Evolutionary conservation across 306 rosid genomes (phyloP).

Genomic region (Cyamopsis tetragonoloba): DNA sequence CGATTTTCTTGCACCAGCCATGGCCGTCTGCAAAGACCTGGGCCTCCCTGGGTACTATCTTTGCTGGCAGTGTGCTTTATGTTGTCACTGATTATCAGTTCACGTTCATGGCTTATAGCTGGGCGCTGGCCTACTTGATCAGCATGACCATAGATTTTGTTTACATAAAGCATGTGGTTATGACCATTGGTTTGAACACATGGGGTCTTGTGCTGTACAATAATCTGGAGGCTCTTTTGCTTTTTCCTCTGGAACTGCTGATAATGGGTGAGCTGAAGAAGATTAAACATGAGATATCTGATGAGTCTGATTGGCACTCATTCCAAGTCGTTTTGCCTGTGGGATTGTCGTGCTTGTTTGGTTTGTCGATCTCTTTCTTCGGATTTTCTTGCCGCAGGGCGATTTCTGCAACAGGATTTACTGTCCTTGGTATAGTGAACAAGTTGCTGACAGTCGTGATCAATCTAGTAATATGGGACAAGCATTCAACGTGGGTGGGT

Average conservation of each 20-base stretch:
- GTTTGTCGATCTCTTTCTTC: constrained; percentile 76
- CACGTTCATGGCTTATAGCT: constrained; percentile 69
- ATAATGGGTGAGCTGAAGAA: constrained; percentile 79
- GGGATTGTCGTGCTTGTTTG: constrained; percentile 70
- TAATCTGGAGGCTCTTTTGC: constrained; percentile 74
- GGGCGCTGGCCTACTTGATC: constrained; percentile 74
- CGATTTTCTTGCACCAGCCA: constrained; percentile 68
- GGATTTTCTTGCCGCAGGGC: constrained; percentile 89
- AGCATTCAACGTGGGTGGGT: constrained; percentile 77
- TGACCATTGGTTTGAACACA: constrained; percentile 74
- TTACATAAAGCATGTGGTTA: constrained; percentile 80
- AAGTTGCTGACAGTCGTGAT: constrained; percentile 75
- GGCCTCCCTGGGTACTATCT: constrained; percentile 66
- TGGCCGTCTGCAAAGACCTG: constrained; percentile 72
- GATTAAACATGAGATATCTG: constrained; percentile 65
- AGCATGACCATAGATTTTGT: constrained; percentile 85
- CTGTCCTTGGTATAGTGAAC: constrained; percentile 90
- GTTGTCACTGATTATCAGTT: constrained; percentile 78
- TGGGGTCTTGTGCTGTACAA: constrained; percentile 88
- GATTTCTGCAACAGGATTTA: constrained; percentile 74
- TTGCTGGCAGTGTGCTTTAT: constrained; percentile 68
- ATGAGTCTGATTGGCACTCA: constrained; percentile 69
- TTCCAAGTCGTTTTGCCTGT: constrained; percentile 63
- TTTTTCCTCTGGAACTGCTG: constrained; percentile 72
- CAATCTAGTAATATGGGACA: constrained; percentile 74